Base-by-base conservation (phyloP, 2,329 filamentous ascomycete species). In the Exophiala oligosperma region DNA sequence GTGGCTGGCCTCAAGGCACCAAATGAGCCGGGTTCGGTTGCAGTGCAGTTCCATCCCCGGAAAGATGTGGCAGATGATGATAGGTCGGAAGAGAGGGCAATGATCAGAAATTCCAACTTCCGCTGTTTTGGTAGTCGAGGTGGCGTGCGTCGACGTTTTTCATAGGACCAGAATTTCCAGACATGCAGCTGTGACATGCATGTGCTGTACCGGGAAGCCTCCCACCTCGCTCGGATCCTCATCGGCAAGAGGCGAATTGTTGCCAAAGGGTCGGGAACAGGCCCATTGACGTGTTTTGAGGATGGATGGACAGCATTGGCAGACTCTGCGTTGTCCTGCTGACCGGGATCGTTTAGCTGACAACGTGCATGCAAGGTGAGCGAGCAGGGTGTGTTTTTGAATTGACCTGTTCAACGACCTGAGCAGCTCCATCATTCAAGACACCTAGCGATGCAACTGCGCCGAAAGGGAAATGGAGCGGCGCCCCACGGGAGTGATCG, bases 51-150 rank as follows among this genome's bases (percentile, higher is more conserved):
- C 37, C 26, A 49, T 21, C 46, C 38, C 32, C 37, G 32, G 17
- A 28, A n/a, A 48, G 23, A 59, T 54, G 56, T 59, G 56, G 29
- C 56, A 54, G 24, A 26, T 14, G 51, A 54, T 54, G 51, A 59
- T 54, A 54, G 55, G 54, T 23, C 28, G 54, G 37, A 51, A 23
- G 49, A 8, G 24, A 24, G 26, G 44, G 17, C 7, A 24, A 17
- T 17, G 11, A 5, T 46, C 12, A 23, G 24, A 26, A 23, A 26
- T 46, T 35, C 32, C 9, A 24, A 46, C 3, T 17, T 46, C 43
- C 43, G 17, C 32, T 46, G 43, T 26, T 14, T 14, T 46, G 43
- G 43, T 46, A 14, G 43, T 46, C 43, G 32, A 35, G 7, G 32
- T 35, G 32, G 32, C 32, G 6, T 35, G 4, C 32, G 6, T 35